Evolutionary conservation across 768 basidiomycete species (phyloP), one percentile per base, ranked within the genome.

Genomic region (Tylopilus sp.): DNA sequence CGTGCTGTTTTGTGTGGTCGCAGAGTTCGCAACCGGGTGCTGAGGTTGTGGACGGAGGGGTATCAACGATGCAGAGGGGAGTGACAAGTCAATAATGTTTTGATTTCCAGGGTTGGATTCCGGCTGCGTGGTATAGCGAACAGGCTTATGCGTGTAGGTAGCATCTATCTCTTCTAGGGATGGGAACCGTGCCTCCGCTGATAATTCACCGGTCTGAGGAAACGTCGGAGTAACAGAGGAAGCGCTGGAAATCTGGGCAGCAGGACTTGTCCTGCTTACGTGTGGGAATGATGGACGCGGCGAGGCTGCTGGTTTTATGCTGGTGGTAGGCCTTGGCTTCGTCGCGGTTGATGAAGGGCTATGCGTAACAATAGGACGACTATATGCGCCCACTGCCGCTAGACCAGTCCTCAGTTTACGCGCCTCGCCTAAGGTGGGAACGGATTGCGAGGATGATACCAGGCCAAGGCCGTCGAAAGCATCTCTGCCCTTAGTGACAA

Each of bases 141-240:
- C 33, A 22, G 58, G 44, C 53, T 59, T 56, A 40, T 55, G 53
- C n/a, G 74, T 54, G 10, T 59, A 65, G 13, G 62, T 59, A 21
- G 81, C 79, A 66, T 91, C 86, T 6, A 95, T 73, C 52, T 89
- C 87, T 64, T 95, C 94, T 38, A 97, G 71, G 1, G 94, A 88
- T 0, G 94, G 94, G 67, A 90, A 97, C 47, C 90, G 78, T 26
- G 82, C 77, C 67, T 94, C 91, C 17, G 75, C 79, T 39, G 78
- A 72, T 21, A 77, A 64, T 26, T 76, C 73, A 20, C 76, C 73
- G 36, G 63, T 61, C 36, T 71, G 73, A 17, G 61, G 64, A 51
- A 75, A 64, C 20, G 65, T 56, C 10, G 66, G 53, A 8, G 67
- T 61, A 22, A 73, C 64, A 40, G 73, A 51, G 23, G 70, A 66